phyloP scores from a whole-genome alignment of 2,329 filamentous ascomycete species.

The Penicillium sp. region DNA sequence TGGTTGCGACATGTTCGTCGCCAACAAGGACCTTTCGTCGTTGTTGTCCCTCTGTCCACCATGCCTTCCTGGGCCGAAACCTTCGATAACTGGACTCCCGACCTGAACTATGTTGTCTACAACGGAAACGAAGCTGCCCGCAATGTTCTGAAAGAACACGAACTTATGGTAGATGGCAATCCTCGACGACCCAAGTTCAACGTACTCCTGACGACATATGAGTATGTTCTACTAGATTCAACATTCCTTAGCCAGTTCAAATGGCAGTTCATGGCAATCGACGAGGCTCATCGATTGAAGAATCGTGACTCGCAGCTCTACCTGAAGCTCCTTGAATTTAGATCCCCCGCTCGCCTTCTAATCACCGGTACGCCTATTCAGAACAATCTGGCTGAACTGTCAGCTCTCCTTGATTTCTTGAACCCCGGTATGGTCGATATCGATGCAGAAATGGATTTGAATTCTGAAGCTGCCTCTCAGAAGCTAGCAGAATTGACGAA shows the following conservation, averaged over 20 bases:
- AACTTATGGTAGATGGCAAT: conserved; percentile 85
- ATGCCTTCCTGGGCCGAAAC: conserved; percentile 99
- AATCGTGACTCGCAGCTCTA: conserved; percentile 96
- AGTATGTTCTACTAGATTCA: conserved; percentile 88
- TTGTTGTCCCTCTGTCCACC: conserved; percentile 95
- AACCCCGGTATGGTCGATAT: conserved; percentile 94
- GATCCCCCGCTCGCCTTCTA: conserved; percentile 82
- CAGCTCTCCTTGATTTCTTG: conserved; percentile 91
- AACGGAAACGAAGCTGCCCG: conserved; percentile 87
- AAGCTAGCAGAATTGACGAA: conserved; percentile 86
- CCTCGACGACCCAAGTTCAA: conserved; percentile 93
- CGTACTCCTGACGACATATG: conserved; percentile 95
- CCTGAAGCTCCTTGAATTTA: conserved; percentile 80
- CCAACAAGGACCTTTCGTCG: conserved; percentile 93
- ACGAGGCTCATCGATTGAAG: conserved; percentile 96
- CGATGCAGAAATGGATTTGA: conserved; percentile 87
- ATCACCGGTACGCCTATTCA: conserved; percentile 98
- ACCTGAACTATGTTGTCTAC: conserved; percentile 96
- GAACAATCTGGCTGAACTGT: conserved; percentile 91
- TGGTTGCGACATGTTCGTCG: conserved; percentile 89
- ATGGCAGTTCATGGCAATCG: conserved; percentile 96
- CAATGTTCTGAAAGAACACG: conserved; percentile 85
- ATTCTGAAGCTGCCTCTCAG: conserved; percentile 77
- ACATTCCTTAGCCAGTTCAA: conserved; percentile 87
- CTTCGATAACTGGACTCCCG: conserved; percentile 94